Percentiles rank a stretch among this genome's conserved stretches.
Conservation (phyloP, 345 rosid species). For the Atalantia buxifolia region DNA sequence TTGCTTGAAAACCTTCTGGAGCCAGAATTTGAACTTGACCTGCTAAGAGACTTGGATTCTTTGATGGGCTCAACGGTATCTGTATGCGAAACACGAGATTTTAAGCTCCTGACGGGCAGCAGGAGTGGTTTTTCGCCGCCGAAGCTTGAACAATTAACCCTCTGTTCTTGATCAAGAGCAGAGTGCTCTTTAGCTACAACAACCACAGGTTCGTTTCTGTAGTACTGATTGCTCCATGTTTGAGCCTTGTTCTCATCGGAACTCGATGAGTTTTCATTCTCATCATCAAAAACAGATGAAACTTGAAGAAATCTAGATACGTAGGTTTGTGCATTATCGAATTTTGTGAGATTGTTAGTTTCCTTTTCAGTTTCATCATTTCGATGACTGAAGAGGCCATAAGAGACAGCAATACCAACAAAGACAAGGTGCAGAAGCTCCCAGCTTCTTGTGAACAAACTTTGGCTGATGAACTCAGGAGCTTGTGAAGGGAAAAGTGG, state of each 20-base stretch:
- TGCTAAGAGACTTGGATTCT: constrained; percentile 24
- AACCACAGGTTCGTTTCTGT: constrained; percentile 54
- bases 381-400: constrained; percentile 80
- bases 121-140: constrained; percentile 62
- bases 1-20: constrained; percentile 40
- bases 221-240: constrained; percentile 76
- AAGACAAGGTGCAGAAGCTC: constrained; percentile 90
- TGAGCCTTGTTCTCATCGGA: constrained; percentile 44
- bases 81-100: constrained; percentile 41
- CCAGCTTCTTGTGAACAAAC: constrained; percentile 57
- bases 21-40: constrained; percentile 27
- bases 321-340: constrained; percentile 59
- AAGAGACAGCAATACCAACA: constrained; percentile 97
- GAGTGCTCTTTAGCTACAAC: constrained; percentile 44
- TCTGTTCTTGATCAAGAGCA: constrained; percentile 35
- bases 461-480: constrained; percentile 80
- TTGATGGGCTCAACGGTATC: constrained; percentile 19
- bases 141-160: constrained; percentile 25
- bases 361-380: constrained; percentile 50
- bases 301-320: constrained; percentile 79
- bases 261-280: constrained; percentile 30
- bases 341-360: constrained; percentile 29
- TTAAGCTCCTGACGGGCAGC: constrained; percentile 86
- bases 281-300: constrained; percentile 87
- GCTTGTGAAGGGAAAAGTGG: constrained; percentile 79